Evolutionary conservation across 768 basidiomycete genomes (phyloP), one percentile per base, ranked within the genome.

Genomic region (Termitomyces sp.): DNA sequence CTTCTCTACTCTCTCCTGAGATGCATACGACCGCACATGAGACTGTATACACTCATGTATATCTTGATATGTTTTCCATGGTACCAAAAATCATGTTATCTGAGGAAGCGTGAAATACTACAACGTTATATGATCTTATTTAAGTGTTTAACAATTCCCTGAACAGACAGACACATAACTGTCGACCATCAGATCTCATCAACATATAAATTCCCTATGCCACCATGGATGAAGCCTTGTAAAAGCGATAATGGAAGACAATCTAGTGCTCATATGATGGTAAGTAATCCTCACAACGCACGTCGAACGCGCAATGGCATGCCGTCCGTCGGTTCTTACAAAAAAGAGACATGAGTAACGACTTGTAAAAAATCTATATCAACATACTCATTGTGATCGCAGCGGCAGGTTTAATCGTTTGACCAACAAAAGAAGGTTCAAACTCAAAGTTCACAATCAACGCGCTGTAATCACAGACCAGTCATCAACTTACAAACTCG

Each of bases 311-410:
- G 60, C 33, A 60, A 54, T 28, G 60, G 60, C 60, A 60, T 57
- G 26, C 60, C 60, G 37, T 60, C 60, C 19, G 60, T 60, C 17
- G 60, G 60, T 31, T 60, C 60, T 60, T 38, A 6, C 19, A 2
- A 6, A 17, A n/a, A 3, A 51, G 28, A 56, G 23, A 15, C 23
- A 3, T 54, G 19, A 55, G 48, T 19, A 40, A 35, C 37, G 3
- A 31, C 6, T 12, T 23, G 7, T 5, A 23, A 41, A 30, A 2
- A 31, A 46, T 7, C n/a, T 15, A n/a, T 17, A 9, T 11, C 12
- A 38, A 66, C 76, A 45, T 60, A 79, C 78, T 78, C 73, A 80
- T 79, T 2, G 76, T 78, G 28, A 79, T 70, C 9, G 76, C 78
- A 44, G 77, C 72, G 10, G 73, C 68, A 38, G 77, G 76, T 17